Evolutionary conservation across 495 filamentous ascomycete species (phyloP).

Genomic region (Penicillium tannophilum): DNA sequence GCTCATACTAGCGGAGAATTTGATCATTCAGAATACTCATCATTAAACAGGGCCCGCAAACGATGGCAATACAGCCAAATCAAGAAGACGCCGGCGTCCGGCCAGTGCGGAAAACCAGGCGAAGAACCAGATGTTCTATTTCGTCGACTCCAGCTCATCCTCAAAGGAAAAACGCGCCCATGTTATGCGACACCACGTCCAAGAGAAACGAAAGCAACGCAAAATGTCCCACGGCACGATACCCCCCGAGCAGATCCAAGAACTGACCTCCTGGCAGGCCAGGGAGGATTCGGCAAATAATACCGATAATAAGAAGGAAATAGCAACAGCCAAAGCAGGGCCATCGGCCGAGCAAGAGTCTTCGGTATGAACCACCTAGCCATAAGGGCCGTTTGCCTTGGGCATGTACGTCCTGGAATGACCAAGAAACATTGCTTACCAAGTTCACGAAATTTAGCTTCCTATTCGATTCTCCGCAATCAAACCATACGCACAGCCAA

Average conservation of each 20-base stretch:
- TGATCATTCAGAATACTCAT: slow-evolving; percentile 5
- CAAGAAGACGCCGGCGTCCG: slow-evolving; percentile 31
- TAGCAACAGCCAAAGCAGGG: slow-evolving; percentile 3
- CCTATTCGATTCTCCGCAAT: slow-evolving; percentile 22
- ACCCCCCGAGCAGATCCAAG: slow-evolving; percentile 21
- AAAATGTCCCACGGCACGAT: slow-evolving; percentile 28
- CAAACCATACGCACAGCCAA: slow-evolving; percentile 15
- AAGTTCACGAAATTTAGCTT: slow-evolving; percentile 15
- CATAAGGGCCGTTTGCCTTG: neutral
- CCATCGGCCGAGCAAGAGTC: slow-evolving; percentile 11
- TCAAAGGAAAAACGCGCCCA: slow-evolving; percentile 50
- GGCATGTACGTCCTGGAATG: neutral
- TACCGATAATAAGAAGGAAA: slow-evolving; percentile 9
- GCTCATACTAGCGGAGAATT: neutral
- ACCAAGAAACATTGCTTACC: slow-evolving; percentile 3
- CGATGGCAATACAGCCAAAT: slow-evolving; percentile 23
- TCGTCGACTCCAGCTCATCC: slow-evolving; percentile 47
- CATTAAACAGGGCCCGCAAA: slow-evolving; percentile 21
- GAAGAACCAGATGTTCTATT: slow-evolving; percentile 46
- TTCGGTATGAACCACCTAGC: slow-evolving; percentile 25
- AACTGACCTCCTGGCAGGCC: slow-evolving; percentile 27
- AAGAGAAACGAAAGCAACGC: slow-evolving; percentile 45
- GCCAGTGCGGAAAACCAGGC: slow-evolving; percentile 22
- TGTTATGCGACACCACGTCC: slow-evolving; percentile 54
- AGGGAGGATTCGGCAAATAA: slow-evolving; percentile 19